Base-by-base conservation (phyloP, 208 protist genomes). In the Wallacemonas sp. region DNA sequence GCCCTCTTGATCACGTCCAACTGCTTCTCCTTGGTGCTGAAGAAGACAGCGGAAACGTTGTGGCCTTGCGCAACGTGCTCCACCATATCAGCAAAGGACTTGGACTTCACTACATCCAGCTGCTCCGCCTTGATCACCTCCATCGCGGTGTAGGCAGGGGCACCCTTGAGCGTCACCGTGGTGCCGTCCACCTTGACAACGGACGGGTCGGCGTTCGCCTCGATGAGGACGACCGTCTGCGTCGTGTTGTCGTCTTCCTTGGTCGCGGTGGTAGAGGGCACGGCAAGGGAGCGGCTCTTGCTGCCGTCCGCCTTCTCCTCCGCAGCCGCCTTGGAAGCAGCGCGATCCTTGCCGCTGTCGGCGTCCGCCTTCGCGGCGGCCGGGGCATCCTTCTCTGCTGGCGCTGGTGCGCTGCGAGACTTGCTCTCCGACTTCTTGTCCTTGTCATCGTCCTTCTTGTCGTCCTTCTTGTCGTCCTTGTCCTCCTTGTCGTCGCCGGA, bases 11-110 rank as follows among this genome's bases (percentile, higher is more conserved):
- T 58, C 15, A 60, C 53, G n/a, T 58, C 38, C 24, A 30, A 29
- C 3, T 13, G 1, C 34, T 45, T 63, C 12, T 27, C 71, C 44
- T 48, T 45, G 34, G 12, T 46, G 44, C 68, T 32, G 32, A 66
- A 39, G 46, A 84, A 26, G 33, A 84, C 36, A 5, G 69, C 13
- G 12, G 69, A 46, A 36, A 55, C 44, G 54, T 84, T 76, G 64
- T 84, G 73, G 24, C 78, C 71, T 6, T 42, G 48, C 6, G 33
- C 52, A 32, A 73, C 36, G 46, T 80, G 64, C 2, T 62, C 65
- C 33, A 72, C 21, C 26, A 78, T 52, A 13, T 63, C 41, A 24
- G 37, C 24, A 9, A 46, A 15, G 27, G 41, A 6, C 58, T 63
- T 63, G 27, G 39, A 37, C 26, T 3, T 17, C 39, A 5, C 17